Evolutionary conservation across 2,329 filamentous ascomycete species (phyloP), one percentile per base, ranked within the genome.

Genomic region (Neodidymelliopsis sp.): DNA sequence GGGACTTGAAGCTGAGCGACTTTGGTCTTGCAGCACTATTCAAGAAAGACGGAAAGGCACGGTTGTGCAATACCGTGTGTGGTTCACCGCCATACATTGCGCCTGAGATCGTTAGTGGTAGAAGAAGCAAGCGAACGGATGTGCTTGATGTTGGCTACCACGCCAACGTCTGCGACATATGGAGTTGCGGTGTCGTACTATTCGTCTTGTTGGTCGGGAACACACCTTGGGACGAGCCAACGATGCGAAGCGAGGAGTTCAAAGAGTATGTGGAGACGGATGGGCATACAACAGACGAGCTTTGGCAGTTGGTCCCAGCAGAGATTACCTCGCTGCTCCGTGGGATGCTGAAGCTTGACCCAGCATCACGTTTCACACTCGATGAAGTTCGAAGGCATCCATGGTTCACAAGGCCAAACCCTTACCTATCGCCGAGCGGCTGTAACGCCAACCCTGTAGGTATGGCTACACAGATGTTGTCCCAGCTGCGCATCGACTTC

Each of bases 51-150:
- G 91, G 91, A 8, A 83, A 87, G 63, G 83, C 84, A 56, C 95
- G 97, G 73, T 77, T 86, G 53, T 96, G 90, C 68, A 85, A 86
- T 11, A 96, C 93, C 2, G 88, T 97, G 59, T 99, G 94, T 68
- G 94, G 94, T 6, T 96, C 91, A 63, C 94, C 94, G 15, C 94
- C 94, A 0, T 99, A 99, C 66, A 97, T 99, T 66, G 94, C 94
- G 0, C 94, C 95, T 1, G 94, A 99, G 74, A 94, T 99, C 20
- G 76, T 87, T 13, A 75, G 71, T 23, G 81, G 81, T 34, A 78
- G 74, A 42, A 60, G 69, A 35, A 77, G 75, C 47, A 70, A 70
- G 61, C 80, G 78, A 67, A 75, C 70, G 36, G 70, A 80, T 29
- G 62, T 80, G 27, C 74, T 81, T 40, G 77, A 81, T 19, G 64